Evolutionary conservation across 2,329 filamentous ascomycete species (phyloP), one percentile per base, ranked within the genome.

Genomic region (Penicillium sp.): DNA sequence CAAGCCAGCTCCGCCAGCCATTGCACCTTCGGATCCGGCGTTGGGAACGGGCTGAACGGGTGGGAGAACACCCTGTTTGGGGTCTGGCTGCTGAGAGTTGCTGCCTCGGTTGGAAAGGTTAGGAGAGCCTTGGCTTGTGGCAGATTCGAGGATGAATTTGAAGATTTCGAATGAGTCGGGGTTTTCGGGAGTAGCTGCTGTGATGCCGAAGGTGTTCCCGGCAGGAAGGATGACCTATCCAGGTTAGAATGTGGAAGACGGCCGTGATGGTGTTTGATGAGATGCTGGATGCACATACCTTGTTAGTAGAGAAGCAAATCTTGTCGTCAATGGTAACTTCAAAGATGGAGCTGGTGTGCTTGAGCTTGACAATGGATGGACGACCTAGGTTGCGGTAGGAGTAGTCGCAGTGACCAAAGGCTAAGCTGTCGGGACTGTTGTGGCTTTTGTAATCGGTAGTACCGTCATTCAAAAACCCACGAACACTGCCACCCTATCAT

Each of bases 151-250:
- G 34, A 89, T 81, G 69, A 97, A 83, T 71, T 93, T 95, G 79
- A 92, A 94, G 61, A 96, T 74, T 74, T 99, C 94, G 67, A 97
- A 96, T 5, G 91, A 96, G 75, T 99, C 94, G 0, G 94, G 91
- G 65, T 86, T 92, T 62, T 97, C 93, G 29, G 90, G 89, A 3
- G 90, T 93, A 14, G 90, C 89, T 39, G 93, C 94, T 11, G 89
- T 91, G 63, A 99, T 78, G 65, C 94, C 94, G 62, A 96, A 90
- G 70, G 84, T 83, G 77, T 97, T 95, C 62, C 90, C 90, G 2
- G 81, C 66, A 3, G 93, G 94, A 23, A 99, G 81, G 57, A 79
- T 80, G 66, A 97, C 81, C 78, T 90, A 14, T 7, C 18, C 9
- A 10, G 11, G 11, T 51, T 13, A 32, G 57, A 29, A 35, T 30